Base-by-base conservation (phyloP, 2,329 filamentous ascomycete species). In the Sclerotinia sclerotiorum region DNA sequence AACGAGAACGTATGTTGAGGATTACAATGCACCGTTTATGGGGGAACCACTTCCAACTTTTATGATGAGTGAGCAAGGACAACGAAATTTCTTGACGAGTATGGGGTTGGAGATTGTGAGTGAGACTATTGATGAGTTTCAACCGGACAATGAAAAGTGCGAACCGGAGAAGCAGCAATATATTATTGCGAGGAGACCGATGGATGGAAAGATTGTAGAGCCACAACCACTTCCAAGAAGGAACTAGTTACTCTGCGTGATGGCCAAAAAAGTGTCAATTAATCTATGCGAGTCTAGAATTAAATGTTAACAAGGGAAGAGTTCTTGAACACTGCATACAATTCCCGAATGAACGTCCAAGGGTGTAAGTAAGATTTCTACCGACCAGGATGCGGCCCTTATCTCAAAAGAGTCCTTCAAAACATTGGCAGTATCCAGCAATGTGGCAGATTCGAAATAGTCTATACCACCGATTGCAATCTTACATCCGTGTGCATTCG, bases 81-180 rank as follows among this genome's bases (percentile, higher is more conserved):
- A 74, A 29, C 66, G 65, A 24, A 69, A 71, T 15, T 72, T 75
- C 32, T 56, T 75, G 32, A 58, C 63, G 10, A 72, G 70, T 7
- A 74, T 75, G 71, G 73, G 73, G 3, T 46, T 75, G 49, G 73
- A 74, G 65, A 71, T 74, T 29, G 70, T 75, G 44, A 72, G 71
- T 42, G 69, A 74, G 48, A 65, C 65, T 5, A 70, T 73, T 35
- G 72, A 73, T 67, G 54, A 54, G 24, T 74, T 74, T 62, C 70
- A 74, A 35, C 73, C 73, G 6, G 65, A 71, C 10, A 73, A 74
- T 63, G 51, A 52, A 32, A 73, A 71, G 51, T 70, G 69, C n/a
- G 62, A 54, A 4, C 67, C 62, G 46, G 69, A 70, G 39, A 32
- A 39, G 35, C 69, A 70, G 49, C 69, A 70, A 60, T 70, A 70